Conservation (phyloP, 805 yeast genomes). For the Lipomyces sp. region DNA sequence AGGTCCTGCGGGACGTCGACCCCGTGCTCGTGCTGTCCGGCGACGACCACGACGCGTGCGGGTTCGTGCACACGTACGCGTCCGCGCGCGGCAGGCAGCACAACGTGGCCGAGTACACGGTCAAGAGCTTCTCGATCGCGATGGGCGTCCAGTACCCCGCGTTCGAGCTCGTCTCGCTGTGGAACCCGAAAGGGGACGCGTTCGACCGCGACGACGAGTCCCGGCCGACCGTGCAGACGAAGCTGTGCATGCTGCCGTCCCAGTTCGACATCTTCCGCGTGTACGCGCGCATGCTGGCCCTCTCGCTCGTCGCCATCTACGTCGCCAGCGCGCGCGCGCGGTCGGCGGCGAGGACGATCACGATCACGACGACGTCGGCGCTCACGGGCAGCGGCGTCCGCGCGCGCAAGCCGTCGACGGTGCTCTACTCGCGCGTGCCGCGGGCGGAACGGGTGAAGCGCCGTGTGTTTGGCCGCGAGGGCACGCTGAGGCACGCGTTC, state of each 20-base stretch:
- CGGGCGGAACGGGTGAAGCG: too few species aligned
- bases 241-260: constrained; percentile 32
- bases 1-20: constrained; percentile 53
- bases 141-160: constrained; percentile 88
- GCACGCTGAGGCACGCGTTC: constrained; percentile 16
- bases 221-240: constrained; percentile 17
- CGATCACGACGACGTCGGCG: too few species aligned
- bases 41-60: constrained; percentile 97
- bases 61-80: constrained; percentile 52
- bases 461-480: constrained; percentile 15
- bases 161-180: constrained; percentile 70
- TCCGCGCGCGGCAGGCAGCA: constrained; percentile 22
- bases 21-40: constrained; percentile 82
- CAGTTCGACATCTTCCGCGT: constrained; percentile 27
- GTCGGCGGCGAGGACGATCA: too few species aligned
- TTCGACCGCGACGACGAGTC: background rate
- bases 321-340: background rate
- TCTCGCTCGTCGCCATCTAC: constrained; percentile 13
- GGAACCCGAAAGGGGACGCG: constrained; percentile 18
- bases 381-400: too few species aligned
- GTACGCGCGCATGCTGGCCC: constrained; percentile 16
- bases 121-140: constrained; percentile 88
- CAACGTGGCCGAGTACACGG: constrained; percentile 64
- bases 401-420: too few species aligned
- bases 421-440: too few species aligned